Conservation (phyloP, 805 yeast species). For the Cyberlindnera euphorbiae region DNA sequence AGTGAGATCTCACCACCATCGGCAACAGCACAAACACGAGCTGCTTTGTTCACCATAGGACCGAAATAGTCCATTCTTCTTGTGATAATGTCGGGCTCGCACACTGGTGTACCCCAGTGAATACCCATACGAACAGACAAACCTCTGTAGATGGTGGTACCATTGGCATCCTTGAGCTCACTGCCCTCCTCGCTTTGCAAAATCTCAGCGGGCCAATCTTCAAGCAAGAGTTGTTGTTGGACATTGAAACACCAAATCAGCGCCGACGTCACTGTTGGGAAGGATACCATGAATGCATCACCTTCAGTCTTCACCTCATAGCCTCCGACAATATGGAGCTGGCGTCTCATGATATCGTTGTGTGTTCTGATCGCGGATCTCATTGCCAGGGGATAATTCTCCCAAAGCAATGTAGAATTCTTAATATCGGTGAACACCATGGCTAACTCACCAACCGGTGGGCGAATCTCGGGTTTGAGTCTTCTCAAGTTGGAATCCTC, state of each 20-base stretch:
- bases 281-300: conserved; percentile 97
- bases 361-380: conserved; percentile 94
- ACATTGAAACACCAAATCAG: conserved; percentile 92
- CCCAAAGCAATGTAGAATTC: conserved; percentile 93
- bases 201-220: conserved; percentile 96
- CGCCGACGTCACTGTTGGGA: conserved; percentile 88
- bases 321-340: conserved; percentile 88
- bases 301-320: conserved; percentile 99
- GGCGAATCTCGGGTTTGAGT: conserved; percentile 84
- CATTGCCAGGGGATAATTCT: conserved; percentile 88
- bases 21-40: conserved; percentile 90
- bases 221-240: conserved; percentile 74
- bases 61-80: conserved; percentile 98
- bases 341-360: conserved; percentile 91
- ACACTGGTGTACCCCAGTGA: conserved; percentile 97
- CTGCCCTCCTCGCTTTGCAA: conserved; percentile 80
- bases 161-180: conserved; percentile 60
- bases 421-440: conserved; percentile 97
- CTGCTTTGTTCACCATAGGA: conserved; percentile 95
- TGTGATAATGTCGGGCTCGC: conserved; percentile 91
- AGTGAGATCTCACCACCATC: conserved; percentile 97
- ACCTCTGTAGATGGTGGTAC: conserved; percentile 70
- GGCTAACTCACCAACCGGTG: conserved; percentile 92
- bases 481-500: conserved; percentile 80
- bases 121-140: conserved; percentile 96